Evolutionary conservation across 768 basidiomycete genomes (phyloP).

Genomic region (Lentinula lateritia): DNA sequence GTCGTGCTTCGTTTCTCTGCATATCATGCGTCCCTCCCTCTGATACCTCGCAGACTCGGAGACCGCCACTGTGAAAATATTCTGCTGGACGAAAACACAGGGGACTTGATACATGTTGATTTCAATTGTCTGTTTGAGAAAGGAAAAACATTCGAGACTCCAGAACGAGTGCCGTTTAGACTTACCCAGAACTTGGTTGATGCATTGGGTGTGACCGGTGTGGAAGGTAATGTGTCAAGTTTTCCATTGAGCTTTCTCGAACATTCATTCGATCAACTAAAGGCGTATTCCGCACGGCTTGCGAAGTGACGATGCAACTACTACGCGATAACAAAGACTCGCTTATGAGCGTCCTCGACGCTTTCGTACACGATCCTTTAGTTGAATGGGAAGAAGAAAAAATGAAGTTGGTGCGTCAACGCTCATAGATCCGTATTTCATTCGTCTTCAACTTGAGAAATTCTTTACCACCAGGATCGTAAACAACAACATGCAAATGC

Average conservation of each 20-base stretch:
- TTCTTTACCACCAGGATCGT: background rate
- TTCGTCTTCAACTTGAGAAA: background rate
- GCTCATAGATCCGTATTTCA: slow-evolving; percentile 32
- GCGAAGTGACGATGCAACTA: slow-evolving; percentile 84
- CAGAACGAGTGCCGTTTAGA: slow-evolving; percentile 91
- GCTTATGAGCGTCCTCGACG: slow-evolving; percentile 92
- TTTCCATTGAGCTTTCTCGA: background rate
- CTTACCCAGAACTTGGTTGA: slow-evolving; percentile 91
- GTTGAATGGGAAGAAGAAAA: slow-evolving; percentile 92
- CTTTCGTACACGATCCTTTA: slow-evolving; percentile 95
- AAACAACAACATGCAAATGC: background rate
- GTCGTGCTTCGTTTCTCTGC: slow-evolving; percentile 16
- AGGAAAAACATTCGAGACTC: slow-evolving; percentile 82
- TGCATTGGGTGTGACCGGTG: slow-evolving; percentile 87
- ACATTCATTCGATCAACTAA: background rate
- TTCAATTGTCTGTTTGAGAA: slow-evolving; percentile 98
- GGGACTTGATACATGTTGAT: slow-evolving; percentile 94
- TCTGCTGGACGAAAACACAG: slow-evolving; percentile 79
- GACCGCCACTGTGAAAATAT: slow-evolving; percentile 98
- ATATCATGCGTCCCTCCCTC: background rate
- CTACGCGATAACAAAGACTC: slow-evolving; percentile 89
- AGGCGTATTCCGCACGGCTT: slow-evolving; percentile 88
- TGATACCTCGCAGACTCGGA: slow-evolving; percentile 60
- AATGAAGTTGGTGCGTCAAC: slow-evolving; percentile 47
- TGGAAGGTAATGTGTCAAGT: slow-evolving; percentile 58